These are phyloP conservation scores for Phialophora chinensis DNA, from an alignment of 2,329 filamentous ascomycete species.

Conservation along the genomic window DNA sequence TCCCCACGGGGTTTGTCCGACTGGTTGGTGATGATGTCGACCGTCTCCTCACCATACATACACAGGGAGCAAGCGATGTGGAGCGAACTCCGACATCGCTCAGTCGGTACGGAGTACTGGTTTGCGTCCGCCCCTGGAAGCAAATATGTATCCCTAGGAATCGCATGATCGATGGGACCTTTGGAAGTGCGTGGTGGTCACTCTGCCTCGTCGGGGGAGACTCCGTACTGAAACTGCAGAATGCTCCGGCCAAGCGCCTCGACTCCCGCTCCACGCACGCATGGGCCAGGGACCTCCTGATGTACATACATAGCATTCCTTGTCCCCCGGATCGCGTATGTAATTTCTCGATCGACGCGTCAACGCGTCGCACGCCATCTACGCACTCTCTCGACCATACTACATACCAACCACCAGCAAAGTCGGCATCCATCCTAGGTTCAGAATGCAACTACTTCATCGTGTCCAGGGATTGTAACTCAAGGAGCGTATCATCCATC, in stretches of 20 bases:
- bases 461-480: too few relatives aligned
- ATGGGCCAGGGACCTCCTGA: background rate
- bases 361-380: too few relatives aligned
- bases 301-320: too few relatives aligned
- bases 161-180: background rate
- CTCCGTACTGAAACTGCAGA: background rate
- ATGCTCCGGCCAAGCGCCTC: background rate
- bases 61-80: background rate
- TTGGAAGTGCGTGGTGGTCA: background rate
- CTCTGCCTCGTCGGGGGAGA: background rate
- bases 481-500: too few relatives aligned
- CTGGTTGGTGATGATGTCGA: constrained; percentile 2
- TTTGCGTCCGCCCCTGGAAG: background rate
- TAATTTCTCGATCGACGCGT: too few relatives aligned
- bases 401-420: too few relatives aligned
- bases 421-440: too few relatives aligned
- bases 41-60: background rate
- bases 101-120: too few relatives aligned
- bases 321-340: too few relatives aligned
- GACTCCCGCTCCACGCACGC: too few relatives aligned
- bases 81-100: constrained; percentile 10
- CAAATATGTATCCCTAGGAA: background rate
- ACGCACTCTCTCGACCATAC: too few relatives aligned
- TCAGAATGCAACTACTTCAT: too few relatives aligned
- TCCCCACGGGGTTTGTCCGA: background rate